Percentiles rank a stretch among this genome's conserved stretches.
These are phyloP conservation scores for Elaeis oleifera DNA, from an alignment of 202 grass and related monocot species.

Conservation along the genomic window DNA sequence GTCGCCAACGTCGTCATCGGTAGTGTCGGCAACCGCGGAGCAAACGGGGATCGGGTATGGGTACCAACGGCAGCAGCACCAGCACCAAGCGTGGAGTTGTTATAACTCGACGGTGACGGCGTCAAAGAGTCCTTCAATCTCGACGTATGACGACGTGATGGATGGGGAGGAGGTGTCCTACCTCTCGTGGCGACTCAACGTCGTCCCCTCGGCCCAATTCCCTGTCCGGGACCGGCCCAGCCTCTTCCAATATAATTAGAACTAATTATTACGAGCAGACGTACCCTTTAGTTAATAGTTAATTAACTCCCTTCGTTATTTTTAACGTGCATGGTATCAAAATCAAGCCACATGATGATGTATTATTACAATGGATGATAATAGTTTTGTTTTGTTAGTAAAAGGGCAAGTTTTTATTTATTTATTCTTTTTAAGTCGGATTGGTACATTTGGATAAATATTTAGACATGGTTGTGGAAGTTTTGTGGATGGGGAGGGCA, in stretches of 20 bases:
- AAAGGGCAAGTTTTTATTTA: no score
- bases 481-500: neutral
- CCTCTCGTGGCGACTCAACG: conserved; percentile 65
- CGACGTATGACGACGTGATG: conserved; percentile 27
- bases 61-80: conserved; percentile 16
- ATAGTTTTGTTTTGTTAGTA: no score
- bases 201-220: conserved; percentile 51
- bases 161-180: conserved; percentile 33
- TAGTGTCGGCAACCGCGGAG: conserved; percentile 2
- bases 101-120: conserved; percentile 22
- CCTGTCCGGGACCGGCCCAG: conserved; percentile 35
- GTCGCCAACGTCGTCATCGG: conserved; percentile 7
- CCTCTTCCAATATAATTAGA: conserved; percentile 64
- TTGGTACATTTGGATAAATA: no score
- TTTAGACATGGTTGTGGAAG: no score
- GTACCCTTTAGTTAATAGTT: no score
- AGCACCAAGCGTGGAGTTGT: conserved; percentile 37
- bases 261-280: no score
- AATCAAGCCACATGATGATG: no score
- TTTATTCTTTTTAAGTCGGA: no score
- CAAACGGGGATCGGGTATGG: conserved; percentile 37
- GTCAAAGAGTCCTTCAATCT: conserved; percentile 20
- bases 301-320: no score
- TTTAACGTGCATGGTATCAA: no score
- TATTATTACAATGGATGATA: no score